A percentile compares a stretch with the other conserved stretches of the same genome.
Conservation (phyloP, 306 rosid genomes). For the Rosa rugosa region DNA sequence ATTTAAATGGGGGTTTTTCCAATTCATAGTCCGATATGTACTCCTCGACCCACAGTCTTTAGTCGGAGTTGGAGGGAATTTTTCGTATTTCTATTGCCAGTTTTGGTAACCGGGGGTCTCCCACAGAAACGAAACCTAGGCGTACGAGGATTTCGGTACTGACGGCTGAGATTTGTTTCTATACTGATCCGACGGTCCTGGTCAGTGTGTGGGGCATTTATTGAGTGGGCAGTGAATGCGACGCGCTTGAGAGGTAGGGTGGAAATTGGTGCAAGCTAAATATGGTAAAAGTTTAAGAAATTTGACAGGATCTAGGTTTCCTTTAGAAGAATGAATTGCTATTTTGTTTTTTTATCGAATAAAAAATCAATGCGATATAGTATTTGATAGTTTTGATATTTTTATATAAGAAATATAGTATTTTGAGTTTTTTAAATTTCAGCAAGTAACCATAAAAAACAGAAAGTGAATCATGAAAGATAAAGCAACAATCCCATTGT, state of each 20-base stretch:
- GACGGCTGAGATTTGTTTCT: not conserved
- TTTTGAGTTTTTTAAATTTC: too few species aligned
- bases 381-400: too few species aligned
- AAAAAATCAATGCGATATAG: too few species aligned
- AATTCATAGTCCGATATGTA: not conserved
- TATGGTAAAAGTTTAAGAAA: not conserved
- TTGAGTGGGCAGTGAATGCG: not conserved
- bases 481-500: too few species aligned
- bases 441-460: too few species aligned
- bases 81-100: not conserved
- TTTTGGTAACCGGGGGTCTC: too few species aligned
- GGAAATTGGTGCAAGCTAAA: not conserved
- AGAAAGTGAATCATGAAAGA: too few species aligned
- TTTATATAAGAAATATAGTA: too few species aligned
- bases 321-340: not conserved
- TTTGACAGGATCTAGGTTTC: not conserved
- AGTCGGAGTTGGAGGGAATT: conserved; percentile 20
- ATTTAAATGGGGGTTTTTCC: not conserved
- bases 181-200: not conserved
- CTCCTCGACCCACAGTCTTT: not conserved
- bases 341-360: too few species aligned
- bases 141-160: not conserved
- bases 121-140: too few species aligned
- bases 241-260: not conserved
- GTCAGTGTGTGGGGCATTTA: not conserved